phyloP scores from a whole-genome alignment of 2,329 filamentous ascomycete genomes.

The Diaporthe amygdali region DNA sequence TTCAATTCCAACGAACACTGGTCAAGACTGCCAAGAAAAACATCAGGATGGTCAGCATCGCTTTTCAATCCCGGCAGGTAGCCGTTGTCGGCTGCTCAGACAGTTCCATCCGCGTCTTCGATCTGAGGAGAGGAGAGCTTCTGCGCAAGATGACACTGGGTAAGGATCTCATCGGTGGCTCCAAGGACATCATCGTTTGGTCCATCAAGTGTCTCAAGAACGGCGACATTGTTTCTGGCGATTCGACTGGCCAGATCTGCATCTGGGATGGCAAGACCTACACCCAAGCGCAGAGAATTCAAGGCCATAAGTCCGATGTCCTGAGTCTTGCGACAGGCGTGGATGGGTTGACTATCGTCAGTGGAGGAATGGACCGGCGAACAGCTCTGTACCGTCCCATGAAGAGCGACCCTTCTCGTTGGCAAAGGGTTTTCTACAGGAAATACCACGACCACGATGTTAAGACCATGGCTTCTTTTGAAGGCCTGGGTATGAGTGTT shows the following conservation, averaged over 20 bases:
- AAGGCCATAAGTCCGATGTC: slow-evolving; percentile 88
- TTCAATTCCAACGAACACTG: slow-evolving; percentile 80
- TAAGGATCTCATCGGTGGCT: slow-evolving; percentile 74
- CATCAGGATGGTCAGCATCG: slow-evolving; percentile 87
- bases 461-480: slow-evolving; percentile 90
- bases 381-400: slow-evolving; percentile 82
- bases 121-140: slow-evolving; percentile 78
- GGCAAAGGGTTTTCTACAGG: slow-evolving; percentile 85
- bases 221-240: slow-evolving; percentile 91
- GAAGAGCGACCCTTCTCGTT: slow-evolving; percentile 66
- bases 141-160: slow-evolving; percentile 87
- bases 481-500: slow-evolving; percentile 82
- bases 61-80: slow-evolving; percentile 83
- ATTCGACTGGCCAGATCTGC: slow-evolving; percentile 90
- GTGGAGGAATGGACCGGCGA: slow-evolving; percentile 88
- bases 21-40: slow-evolving; percentile 81
- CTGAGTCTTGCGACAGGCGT: slow-evolving; percentile 83
- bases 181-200: slow-evolving; percentile 91
- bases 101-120: slow-evolving; percentile 90
- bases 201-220: slow-evolving; percentile 86
- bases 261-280: slow-evolving; percentile 96
- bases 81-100: slow-evolving; percentile 95
- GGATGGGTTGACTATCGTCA: slow-evolving; percentile 83
- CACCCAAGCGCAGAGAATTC: slow-evolving; percentile 83
- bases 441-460: slow-evolving; percentile 94